Percentiles rank a stretch among this genome's conserved stretches.
These are phyloP conservation scores for Periconia sp. DNA, from an alignment of 2,329 filamentous ascomycete species.

Conservation along the genomic window DNA sequence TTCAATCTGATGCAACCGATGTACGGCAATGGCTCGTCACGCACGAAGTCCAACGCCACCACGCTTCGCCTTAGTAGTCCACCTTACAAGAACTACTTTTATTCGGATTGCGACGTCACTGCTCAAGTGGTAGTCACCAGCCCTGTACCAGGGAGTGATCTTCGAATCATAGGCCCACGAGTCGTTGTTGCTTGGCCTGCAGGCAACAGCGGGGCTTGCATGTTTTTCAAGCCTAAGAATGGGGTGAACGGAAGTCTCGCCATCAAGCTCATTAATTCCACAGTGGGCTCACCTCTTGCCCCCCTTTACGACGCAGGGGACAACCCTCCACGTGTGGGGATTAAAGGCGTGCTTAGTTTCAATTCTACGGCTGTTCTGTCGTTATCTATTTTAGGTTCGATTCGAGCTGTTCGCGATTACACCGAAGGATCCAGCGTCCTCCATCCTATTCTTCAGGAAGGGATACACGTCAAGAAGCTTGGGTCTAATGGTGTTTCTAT, in stretches of 20 bases:
- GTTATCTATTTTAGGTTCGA: constrained; percentile 61
- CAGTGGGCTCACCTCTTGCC: constrained; percentile 48
- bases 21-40: not conserved
- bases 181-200: constrained; percentile 64
- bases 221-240: constrained; percentile 59
- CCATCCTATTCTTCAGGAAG: constrained; percentile 57
- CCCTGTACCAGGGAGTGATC: constrained; percentile 38
- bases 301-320: constrained; percentile 45
- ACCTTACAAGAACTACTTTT: constrained; percentile 67
- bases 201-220: constrained; percentile 62
- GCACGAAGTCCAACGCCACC: constrained; percentile 5
- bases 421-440: constrained; percentile 60
- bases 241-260: constrained; percentile 57
- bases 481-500: constrained; percentile 51
- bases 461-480: constrained; percentile 47
- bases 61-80: constrained; percentile 54
- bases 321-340: constrained; percentile 52
- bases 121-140: constrained; percentile 64
- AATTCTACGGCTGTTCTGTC: constrained; percentile 60
- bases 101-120: constrained; percentile 63
- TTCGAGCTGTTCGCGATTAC: constrained; percentile 65
- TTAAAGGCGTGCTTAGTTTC: constrained; percentile 57
- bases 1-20: constrained; percentile 9
- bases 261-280: constrained; percentile 56
- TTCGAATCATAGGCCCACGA: constrained; percentile 58